These are phyloP conservation scores for Colletotrichum agaves DNA, from an alignment of 2,329 filamentous ascomycete genomes.

Conservation along the genomic window DNA sequence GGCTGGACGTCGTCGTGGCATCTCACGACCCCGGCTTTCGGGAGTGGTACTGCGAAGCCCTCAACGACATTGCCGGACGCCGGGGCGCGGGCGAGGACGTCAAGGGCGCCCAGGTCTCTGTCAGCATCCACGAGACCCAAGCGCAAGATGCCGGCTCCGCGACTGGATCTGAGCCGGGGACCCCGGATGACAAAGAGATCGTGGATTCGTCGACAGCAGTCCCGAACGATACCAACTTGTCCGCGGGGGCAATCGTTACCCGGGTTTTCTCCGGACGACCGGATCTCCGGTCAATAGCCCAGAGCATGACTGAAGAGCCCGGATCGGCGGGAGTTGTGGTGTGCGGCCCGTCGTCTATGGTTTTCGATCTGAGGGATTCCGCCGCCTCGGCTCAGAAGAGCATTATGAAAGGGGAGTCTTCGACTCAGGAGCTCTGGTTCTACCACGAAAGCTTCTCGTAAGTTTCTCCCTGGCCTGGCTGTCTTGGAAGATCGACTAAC, in stretches of 20 bases:
- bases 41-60: constrained; percentile 27
- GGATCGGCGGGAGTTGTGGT: constrained; percentile 40
- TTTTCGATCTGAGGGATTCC: constrained; percentile 38
- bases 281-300: constrained; percentile 25
- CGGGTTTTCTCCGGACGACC: constrained; percentile 35
- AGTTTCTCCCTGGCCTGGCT: background rate
- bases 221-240: background rate
- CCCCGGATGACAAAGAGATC: background rate
- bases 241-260: background rate
- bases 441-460: constrained; percentile 43
- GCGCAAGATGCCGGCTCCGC: background rate
- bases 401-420: background rate
- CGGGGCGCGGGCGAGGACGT: background rate
- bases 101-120: background rate
- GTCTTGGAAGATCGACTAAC: background rate
- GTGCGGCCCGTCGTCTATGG: constrained; percentile 42
- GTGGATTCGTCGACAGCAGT: background rate
- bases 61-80: background rate
- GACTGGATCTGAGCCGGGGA: background rate
- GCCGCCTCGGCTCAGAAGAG: constrained; percentile 39
- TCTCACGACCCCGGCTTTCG: constrained; percentile 20
- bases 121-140: constrained; percentile 11
- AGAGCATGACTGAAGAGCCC: background rate
- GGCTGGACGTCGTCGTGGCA: constrained; percentile 22
- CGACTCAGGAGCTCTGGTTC: constrained; percentile 41